Percentiles rank a stretch among this genome's conserved stretches.
These are phyloP conservation scores for Chlorophyllum brunneum DNA, from an alignment of 768 basidiomycete genomes.

Conservation along the genomic window DNA sequence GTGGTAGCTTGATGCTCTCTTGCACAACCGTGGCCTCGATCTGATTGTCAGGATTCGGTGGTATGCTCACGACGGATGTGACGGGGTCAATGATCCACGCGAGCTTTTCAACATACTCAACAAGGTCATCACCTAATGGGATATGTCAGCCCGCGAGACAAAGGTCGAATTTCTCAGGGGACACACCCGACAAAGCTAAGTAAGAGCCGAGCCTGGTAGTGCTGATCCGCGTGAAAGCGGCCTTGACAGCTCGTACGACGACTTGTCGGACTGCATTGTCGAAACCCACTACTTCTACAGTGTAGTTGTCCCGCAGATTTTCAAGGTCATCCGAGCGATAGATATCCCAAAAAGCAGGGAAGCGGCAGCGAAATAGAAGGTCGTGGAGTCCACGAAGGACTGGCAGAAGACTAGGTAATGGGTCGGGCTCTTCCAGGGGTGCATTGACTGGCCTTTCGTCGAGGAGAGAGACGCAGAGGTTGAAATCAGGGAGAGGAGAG, in stretches of 20 bases:
- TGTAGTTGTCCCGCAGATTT: constrained; percentile 79
- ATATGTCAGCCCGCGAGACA: background rate
- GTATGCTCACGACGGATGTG: constrained; percentile 59
- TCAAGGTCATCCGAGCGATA: constrained; percentile 72
- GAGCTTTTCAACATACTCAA: constrained; percentile 55
- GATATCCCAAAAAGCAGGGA: constrained; percentile 80
- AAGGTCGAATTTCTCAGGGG: background rate
- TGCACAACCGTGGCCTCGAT: constrained; percentile 83
- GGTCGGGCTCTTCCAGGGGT: constrained; percentile 77
- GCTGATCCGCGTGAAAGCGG: constrained; percentile 74
- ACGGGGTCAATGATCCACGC: constrained; percentile 62
- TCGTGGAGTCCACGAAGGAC: constrained; percentile 62
- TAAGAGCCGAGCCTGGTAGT: constrained; percentile 67
- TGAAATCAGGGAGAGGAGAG: constrained; percentile 88
- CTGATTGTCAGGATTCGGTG: constrained; percentile 84
- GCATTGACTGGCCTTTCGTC: constrained; percentile 61
- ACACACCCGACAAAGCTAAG: constrained; percentile 59
- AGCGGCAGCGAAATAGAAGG: constrained; percentile 79
- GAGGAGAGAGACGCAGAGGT: constrained; percentile 89
- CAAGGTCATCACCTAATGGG: constrained; percentile 49
- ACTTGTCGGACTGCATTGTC: constrained; percentile 81
- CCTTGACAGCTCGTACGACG: constrained; percentile 70
- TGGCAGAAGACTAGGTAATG: constrained; percentile 67
- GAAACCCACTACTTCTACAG: constrained; percentile 78
- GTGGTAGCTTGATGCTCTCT: constrained; percentile 76